These are phyloP conservation scores for Globisporangium cylindrosporum DNA, from an alignment of 352 stramenopile genomes.

Conservation along the genomic window DNA sequence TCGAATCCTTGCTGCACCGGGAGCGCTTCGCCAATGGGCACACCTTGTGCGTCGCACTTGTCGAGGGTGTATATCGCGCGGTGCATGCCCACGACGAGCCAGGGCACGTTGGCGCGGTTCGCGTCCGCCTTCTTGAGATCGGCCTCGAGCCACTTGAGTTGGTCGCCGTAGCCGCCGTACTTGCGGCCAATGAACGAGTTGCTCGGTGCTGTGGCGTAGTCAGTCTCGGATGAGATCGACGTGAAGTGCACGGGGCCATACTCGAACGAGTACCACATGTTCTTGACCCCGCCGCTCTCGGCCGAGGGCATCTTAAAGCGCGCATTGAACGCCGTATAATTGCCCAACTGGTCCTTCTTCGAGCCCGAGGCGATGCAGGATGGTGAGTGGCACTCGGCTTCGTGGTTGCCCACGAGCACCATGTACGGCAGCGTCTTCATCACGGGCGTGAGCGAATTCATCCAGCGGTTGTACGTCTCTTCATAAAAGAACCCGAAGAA, in stretches of 20 bases:
- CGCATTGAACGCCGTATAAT: constrained; percentile 83
- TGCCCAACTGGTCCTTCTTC: constrained; percentile 58
- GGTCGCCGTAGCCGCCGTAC: constrained; percentile 49
- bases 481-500: constrained; percentile 80
- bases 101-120: constrained; percentile 45
- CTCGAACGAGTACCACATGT: constrained; percentile 91
- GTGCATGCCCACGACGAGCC: constrained; percentile 57
- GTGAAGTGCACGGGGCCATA: constrained; percentile 83
- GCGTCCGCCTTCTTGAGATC: constrained; percentile 44
- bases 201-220: constrained; percentile 38
- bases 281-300: constrained; percentile 52
- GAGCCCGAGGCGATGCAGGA: constrained; percentile 41
- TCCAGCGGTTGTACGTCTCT: constrained; percentile 84
- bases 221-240: constrained; percentile 75
- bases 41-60: constrained; percentile 17
- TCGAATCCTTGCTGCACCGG: constrained; percentile 71
- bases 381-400: constrained; percentile 83
- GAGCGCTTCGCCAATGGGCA: constrained; percentile 19
- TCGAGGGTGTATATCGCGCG: constrained; percentile 39
- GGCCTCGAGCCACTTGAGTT: constrained; percentile 47
- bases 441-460: constrained; percentile 55
- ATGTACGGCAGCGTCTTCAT: constrained; percentile 80
- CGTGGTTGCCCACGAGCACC: constrained; percentile 84
- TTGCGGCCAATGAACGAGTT: constrained; percentile 31
- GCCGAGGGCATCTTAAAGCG: constrained; percentile 82